Percentiles rank a stretch among this genome's conserved stretches.
Evolutionary conservation across 352 stramenopile species (phyloP).

Genomic region (Phytophthora parvispora): DNA sequence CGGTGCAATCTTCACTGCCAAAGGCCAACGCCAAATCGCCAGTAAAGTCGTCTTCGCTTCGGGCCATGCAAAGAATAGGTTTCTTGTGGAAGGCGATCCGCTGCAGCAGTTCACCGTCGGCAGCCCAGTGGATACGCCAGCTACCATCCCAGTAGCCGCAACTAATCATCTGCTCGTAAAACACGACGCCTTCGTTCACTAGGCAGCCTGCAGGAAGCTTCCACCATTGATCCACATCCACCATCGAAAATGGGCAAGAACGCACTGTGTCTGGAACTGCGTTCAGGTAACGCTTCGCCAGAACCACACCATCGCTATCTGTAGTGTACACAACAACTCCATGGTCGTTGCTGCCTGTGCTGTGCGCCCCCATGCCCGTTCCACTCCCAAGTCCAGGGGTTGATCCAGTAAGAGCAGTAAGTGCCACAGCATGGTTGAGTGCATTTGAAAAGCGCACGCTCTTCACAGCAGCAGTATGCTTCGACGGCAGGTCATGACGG

Average conservation of each 20-base stretch:
- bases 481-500: conserved; percentile 81
- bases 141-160: conserved; percentile 91
- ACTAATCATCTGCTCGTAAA: conserved; percentile 93
- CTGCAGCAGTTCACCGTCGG: conserved; percentile 85
- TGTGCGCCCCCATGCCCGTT: conserved; percentile 79
- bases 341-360: conserved; percentile 59
- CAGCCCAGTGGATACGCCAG: conserved; percentile 90
- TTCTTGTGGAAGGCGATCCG: conserved; percentile 92
- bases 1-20: conserved; percentile 87
- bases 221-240: conserved; percentile 91
- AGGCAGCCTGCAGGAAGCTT: conserved; percentile 80
- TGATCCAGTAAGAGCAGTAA: conserved; percentile 50
- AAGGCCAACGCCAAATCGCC: conserved; percentile 87
- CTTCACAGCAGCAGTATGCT: conserved; percentile 72
- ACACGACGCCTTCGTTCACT: conserved; percentile 84
- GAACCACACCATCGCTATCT: conserved; percentile 78
- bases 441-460: conserved; percentile 87
- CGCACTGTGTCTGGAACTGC: conserved; percentile 71
- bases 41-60: conserved; percentile 89
- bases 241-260: conserved; percentile 81
- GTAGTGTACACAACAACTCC: conserved; percentile 86
- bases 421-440: conserved; percentile 66
- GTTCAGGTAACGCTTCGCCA: conserved; percentile 85
- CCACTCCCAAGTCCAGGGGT: conserved; percentile 71
- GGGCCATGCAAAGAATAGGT: conserved; percentile 87